phyloP scores from a whole-genome alignment of 495 filamentous ascomycete genomes.

The Penicillium maclennaniae region DNA sequence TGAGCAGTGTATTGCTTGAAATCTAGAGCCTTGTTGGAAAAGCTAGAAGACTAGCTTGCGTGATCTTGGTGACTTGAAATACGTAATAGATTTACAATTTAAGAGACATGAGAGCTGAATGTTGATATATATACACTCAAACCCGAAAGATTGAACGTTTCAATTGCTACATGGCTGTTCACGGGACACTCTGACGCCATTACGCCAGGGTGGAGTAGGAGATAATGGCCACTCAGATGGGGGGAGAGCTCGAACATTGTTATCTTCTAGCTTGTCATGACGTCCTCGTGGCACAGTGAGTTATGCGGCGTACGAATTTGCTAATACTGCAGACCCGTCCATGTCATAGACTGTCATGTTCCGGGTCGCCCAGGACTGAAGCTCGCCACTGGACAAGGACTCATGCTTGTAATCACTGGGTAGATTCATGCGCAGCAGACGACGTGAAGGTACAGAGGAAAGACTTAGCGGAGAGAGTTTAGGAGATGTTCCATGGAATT shows the following conservation, averaged over 20 bases:
- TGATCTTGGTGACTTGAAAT: neutral
- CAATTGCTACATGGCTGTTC: neutral
- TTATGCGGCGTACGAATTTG: neutral
- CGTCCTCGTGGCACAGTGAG: slow-evolving; percentile 12
- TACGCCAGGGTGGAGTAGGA: slow-evolving; percentile 6
- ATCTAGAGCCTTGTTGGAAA: slow-evolving; percentile 1
- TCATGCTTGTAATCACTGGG: too few relatives aligned
- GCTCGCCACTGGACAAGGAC: slow-evolving; percentile 8
- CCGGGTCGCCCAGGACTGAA: slow-evolving; percentile 1
- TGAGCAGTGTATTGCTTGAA: slow-evolving; percentile 21
- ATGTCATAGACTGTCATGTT: slow-evolving; percentile 22
- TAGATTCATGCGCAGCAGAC: neutral
- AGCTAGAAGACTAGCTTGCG: neutral
- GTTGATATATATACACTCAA: neutral
- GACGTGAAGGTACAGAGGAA: neutral
- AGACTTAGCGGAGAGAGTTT: neutral
- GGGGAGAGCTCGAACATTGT: neutral
- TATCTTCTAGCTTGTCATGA: slow-evolving; percentile 14
- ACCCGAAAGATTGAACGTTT: neutral
- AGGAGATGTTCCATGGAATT: neutral
- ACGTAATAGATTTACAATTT: neutral
- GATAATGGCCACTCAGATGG: neutral
- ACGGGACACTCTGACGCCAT: slow-evolving; percentile 20
- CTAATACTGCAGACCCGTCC: slow-evolving; percentile 1
- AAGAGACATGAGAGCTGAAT: neutral